Conservation (phyloP, 1,139 yeast genomes). For the Candida mesenterica region DNA sequence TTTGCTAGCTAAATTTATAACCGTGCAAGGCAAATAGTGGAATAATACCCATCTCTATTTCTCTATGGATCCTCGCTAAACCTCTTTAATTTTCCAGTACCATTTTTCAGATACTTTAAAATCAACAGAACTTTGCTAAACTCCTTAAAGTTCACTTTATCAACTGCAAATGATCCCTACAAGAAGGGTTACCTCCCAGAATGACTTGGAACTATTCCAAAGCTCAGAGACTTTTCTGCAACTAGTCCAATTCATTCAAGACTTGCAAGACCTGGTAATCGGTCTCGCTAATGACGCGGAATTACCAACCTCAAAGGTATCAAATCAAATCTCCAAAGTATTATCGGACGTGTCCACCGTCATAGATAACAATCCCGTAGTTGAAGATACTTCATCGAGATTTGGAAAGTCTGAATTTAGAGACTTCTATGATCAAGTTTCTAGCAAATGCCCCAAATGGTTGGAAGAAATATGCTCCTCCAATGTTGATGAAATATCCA, state of each 20-base stretch:
- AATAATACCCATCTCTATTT: no score
- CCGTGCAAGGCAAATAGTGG: no score
- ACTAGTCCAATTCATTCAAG: constrained; percentile 54
- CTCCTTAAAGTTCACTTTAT: no score
- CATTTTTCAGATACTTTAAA: no score
- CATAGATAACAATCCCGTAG: constrained; percentile 64
- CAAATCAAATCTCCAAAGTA: constrained; percentile 29
- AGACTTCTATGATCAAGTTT: constrained; percentile 75
- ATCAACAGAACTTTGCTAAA: no score
- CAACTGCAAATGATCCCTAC: neutral
- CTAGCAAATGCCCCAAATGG: constrained; percentile 21
- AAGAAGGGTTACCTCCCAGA: constrained; percentile 55
- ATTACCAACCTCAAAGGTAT: constrained; percentile 26
- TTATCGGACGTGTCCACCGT: constrained; percentile 46
- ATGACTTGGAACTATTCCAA: constrained; percentile 67
- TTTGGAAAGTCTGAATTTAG: constrained; percentile 91
- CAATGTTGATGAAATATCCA: constrained; percentile 35
- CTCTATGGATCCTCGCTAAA: no score
- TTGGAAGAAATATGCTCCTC: constrained; percentile 16
- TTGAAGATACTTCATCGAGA: constrained; percentile 64
- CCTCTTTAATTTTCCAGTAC: no score
- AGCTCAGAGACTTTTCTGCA: constrained; percentile 48
- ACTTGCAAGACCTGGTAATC: constrained; percentile 62
- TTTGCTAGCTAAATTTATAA: no score
- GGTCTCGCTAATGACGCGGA: constrained; percentile 59